Conservation (phyloP, 495 filamentous ascomycete genomes). For the Evansstolkia leycettana region DNA sequence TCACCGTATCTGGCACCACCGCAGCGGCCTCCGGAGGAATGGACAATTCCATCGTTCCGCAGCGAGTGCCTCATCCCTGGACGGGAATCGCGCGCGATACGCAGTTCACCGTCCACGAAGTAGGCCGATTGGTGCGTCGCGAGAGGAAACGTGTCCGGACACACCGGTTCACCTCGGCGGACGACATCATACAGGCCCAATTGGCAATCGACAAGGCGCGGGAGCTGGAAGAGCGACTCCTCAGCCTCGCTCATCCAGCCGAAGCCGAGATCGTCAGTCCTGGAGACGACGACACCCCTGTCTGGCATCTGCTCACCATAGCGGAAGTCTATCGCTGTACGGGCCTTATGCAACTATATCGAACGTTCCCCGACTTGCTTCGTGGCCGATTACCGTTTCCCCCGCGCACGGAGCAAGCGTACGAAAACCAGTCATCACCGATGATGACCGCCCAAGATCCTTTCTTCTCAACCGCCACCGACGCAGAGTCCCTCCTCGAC, state of each 20-base stretch:
- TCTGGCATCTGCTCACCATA: conserved; percentile 44
- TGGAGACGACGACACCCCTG: conserved; percentile 42
- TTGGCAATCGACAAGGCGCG: conserved; percentile 33
- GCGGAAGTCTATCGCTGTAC: conserved; percentile 45
- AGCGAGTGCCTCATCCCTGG: conserved; percentile 44
- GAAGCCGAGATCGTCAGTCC: conserved; percentile 39
- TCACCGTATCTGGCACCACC: conserved; percentile 13
- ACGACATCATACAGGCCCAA: conserved; percentile 28
- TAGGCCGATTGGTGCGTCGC: conserved; percentile 37
- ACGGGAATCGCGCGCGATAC: conserved; percentile 44
- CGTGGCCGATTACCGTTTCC: conserved; percentile 23
- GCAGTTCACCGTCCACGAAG: conserved; percentile 41
- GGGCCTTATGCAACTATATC: conserved; percentile 42
- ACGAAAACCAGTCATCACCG: not conserved
- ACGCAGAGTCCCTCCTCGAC: not conserved
- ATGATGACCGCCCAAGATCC: not conserved
- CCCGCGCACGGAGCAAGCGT: not conserved
- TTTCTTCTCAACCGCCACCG: not conserved
- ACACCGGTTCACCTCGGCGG: conserved; percentile 23
- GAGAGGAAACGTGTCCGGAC: conserved; percentile 32
- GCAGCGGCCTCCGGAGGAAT: conserved; percentile 1
- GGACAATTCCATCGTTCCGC: conserved; percentile 21
- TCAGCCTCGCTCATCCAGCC: conserved; percentile 33
- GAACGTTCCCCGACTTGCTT: conserved; percentile 40
- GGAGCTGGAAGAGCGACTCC: conserved; percentile 37